Conservation (phyloP, 2,329 filamentous ascomycete species). For the Dactylonectria macrodidyma region DNA sequence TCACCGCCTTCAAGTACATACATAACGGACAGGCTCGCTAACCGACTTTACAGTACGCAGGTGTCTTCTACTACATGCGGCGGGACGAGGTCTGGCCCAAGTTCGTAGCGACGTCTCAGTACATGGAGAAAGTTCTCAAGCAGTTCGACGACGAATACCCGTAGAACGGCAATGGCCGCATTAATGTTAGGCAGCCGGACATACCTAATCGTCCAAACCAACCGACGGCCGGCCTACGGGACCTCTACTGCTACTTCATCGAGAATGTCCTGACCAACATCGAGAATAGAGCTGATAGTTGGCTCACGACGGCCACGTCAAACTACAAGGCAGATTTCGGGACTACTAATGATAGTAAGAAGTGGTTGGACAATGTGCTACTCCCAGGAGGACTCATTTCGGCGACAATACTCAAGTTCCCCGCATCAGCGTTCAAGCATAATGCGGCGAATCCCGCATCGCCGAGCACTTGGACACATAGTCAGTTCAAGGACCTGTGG, state of each 20-base stretch:
- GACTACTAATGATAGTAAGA: neutral
- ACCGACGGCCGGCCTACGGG: neutral
- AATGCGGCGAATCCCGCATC: no score
- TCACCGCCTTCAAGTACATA: neutral
- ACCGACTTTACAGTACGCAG: neutral
- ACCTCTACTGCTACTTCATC: slow-evolving; percentile 17
- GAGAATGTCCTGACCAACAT: neutral
- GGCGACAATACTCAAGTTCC: neutral
- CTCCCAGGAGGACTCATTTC: neutral
- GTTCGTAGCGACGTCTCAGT: slow-evolving; percentile 3
- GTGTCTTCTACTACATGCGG: slow-evolving; percentile 18
- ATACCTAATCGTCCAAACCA: neutral
- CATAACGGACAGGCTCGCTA: neutral
- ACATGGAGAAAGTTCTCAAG: neutral
- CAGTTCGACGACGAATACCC: neutral
- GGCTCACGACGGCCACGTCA: neutral
- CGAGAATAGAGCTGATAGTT: neutral
- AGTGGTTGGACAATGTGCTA: slow-evolving; percentile 3
- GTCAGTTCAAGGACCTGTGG: no score
- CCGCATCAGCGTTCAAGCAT: no score
- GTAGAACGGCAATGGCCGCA: neutral
- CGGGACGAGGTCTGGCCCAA: slow-evolving; percentile 5
- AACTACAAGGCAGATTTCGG: neutral
- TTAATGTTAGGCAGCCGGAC: neutral
- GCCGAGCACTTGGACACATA: no score